Conservation (phyloP, 345 rosid genomes). For the Lumnitzera racemosa region DNA sequence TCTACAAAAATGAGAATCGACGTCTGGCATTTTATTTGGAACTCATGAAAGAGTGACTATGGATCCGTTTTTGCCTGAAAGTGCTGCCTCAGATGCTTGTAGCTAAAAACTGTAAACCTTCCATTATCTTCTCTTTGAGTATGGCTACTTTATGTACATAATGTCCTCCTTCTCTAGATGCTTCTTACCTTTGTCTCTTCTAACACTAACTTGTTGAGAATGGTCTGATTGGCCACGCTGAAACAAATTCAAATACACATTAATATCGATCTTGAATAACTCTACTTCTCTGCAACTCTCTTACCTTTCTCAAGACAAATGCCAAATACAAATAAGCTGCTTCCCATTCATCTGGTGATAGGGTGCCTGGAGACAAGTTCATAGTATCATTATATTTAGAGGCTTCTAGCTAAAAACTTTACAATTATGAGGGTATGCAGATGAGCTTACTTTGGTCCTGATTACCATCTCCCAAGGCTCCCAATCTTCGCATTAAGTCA, state of each 20-base stretch:
- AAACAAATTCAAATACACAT: background rate
- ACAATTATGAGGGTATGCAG: background rate
- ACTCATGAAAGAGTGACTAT: too few species aligned
- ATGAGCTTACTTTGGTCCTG: conserved; percentile 67
- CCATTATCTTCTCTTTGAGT: background rate
- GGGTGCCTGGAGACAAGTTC: conserved; percentile 44
- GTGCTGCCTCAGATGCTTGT: too few species aligned
- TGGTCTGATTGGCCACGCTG: conserved; percentile 78
- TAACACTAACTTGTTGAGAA: conserved; percentile 34
- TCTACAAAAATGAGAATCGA: too few species aligned
- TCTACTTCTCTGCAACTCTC: background rate
- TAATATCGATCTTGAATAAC: background rate
- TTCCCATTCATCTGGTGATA: conserved; percentile 96
- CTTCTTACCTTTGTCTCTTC: conserved; percentile 76
- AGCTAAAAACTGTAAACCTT: background rate
- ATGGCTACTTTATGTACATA: conserved; percentile 28
- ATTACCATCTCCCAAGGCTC: conserved; percentile 94
- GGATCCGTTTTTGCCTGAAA: too few species aligned
- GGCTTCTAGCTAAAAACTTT: background rate
- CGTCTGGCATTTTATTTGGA: too few species aligned
- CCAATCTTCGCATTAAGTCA: conserved; percentile 86
- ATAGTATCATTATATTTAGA: background rate
- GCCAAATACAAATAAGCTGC: conserved; percentile 81
- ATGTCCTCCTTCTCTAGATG: conserved; percentile 67
- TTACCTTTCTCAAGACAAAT: conserved; percentile 81